A percentile compares a stretch with the other conserved stretches of the same genome.
These are phyloP conservation scores for Aspergillus aculeatus DNA, from an alignment of 2,329 filamentous ascomycete genomes.

Conservation along the genomic window DNA sequence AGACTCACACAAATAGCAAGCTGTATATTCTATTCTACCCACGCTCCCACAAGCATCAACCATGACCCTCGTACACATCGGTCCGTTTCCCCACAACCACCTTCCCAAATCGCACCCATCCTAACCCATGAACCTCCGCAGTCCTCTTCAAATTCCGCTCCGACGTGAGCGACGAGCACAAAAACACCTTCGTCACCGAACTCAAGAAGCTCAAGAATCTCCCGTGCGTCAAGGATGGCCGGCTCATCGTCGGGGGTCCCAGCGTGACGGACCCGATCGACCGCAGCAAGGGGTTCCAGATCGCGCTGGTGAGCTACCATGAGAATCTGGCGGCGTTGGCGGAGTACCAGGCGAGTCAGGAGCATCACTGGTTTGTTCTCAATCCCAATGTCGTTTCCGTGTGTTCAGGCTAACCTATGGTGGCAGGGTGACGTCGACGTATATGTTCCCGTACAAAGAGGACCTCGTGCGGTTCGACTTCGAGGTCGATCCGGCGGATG, in stretches of 20 bases:
- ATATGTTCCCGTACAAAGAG: constrained; percentile 55
- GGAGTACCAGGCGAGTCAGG: constrained; percentile 53
- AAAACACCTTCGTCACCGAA: constrained; percentile 47
- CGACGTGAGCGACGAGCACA: constrained; percentile 45
- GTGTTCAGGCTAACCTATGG: not conserved
- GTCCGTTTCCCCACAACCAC: constrained; percentile 8
- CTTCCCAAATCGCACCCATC: too few relatives aligned
- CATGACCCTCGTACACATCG: constrained; percentile 30
- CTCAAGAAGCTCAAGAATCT: constrained; percentile 52
- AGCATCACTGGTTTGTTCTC: constrained; percentile 49
- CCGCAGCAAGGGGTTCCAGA: constrained; percentile 55
- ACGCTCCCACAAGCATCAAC: not conserved
- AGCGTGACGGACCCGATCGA: constrained; percentile 54
- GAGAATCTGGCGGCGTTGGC: constrained; percentile 46
- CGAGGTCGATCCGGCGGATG: constrained; percentile 43
- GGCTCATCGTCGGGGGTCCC: constrained; percentile 53
- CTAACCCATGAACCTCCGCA: constrained; percentile 19
- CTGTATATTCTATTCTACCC: too few relatives aligned
- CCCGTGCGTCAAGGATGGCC: constrained; percentile 49
- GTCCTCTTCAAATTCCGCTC: constrained; percentile 53
- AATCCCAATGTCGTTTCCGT: not conserved
- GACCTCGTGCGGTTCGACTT: constrained; percentile 57
- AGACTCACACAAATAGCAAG: not conserved
- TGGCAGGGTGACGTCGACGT: constrained; percentile 51
- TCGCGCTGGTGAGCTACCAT: constrained; percentile 54